Conservation (phyloP, 129 eudicot genomes). For the Flaveria sonorensis region DNA sequence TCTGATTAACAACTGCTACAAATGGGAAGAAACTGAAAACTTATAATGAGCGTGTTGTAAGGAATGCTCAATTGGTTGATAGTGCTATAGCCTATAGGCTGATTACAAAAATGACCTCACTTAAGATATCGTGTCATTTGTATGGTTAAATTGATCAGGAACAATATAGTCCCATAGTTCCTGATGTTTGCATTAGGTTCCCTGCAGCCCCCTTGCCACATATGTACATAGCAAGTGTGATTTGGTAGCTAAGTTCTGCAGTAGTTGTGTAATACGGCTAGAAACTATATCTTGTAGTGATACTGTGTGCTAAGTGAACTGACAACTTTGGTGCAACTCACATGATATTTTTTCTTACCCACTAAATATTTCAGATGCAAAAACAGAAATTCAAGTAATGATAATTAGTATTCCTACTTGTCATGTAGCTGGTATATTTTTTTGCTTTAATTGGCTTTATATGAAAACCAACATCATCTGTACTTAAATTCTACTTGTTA, state of each 20-base stretch:
- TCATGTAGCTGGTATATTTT: background rate
- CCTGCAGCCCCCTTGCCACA: background rate
- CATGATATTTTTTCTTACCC: background rate
- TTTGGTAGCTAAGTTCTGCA: slow-evolving; percentile 3
- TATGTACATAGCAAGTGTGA: background rate
- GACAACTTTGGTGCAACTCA: background rate
- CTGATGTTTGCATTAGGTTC: slow-evolving; percentile 9
- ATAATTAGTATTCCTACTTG: background rate
- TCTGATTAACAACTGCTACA: background rate
- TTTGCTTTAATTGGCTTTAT: slow-evolving; percentile 5
- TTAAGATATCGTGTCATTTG: background rate
- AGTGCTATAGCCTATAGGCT: too few species aligned
- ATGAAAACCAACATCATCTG: background rate
- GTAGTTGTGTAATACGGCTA: slow-evolving; percentile 3
- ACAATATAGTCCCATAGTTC: background rate
- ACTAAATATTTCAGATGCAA: background rate
- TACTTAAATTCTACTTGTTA: slow-evolving; percentile 18
- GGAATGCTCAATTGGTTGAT: background rate
- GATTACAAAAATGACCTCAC: background rate
- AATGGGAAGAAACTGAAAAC: background rate
- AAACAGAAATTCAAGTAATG: background rate
- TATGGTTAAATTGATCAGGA: slow-evolving; percentile 15
- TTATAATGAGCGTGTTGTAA: slow-evolving; percentile 2
- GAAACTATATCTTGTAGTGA: slow-evolving; percentile 3
- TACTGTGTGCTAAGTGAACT: slow-evolving; percentile 18